Conservation (phyloP, 2,329 filamentous ascomycete genomes). For the Colletotrichum sp. region DNA sequence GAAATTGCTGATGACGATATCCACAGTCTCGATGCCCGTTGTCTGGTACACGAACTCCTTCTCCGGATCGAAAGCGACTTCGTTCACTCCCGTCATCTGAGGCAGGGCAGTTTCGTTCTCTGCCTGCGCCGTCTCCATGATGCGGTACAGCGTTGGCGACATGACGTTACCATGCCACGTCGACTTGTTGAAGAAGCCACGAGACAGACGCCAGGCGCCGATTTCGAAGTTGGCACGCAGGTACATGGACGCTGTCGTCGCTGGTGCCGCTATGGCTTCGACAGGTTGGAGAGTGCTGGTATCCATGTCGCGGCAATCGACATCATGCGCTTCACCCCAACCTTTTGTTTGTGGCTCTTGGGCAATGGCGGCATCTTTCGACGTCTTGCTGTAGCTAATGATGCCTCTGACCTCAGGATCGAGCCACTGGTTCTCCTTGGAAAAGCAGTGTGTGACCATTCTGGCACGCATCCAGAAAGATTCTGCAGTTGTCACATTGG, state of each 20-base stretch:
- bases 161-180: constrained; percentile 49
- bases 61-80: constrained; percentile 29
- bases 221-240: constrained; percentile 62
- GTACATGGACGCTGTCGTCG: constrained; percentile 44
- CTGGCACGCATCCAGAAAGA: constrained; percentile 69
- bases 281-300: constrained; percentile 49
- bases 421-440: constrained; percentile 32
- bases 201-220: constrained; percentile 55
- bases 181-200: constrained; percentile 60
- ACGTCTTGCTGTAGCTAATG: constrained; percentile 30
- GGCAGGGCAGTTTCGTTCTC: neutral
- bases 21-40: constrained; percentile 16
- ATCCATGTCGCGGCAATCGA: constrained; percentile 60
- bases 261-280: constrained; percentile 37
- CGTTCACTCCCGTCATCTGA: constrained; percentile 31
- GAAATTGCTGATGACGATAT: constrained; percentile 36
- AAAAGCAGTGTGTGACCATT: constrained; percentile 46
- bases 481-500: constrained; percentile 57
- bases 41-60: constrained; percentile 23
- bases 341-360: constrained; percentile 46
- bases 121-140: constrained; percentile 28
- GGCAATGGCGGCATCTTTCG: neutral
- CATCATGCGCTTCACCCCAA: constrained; percentile 52
- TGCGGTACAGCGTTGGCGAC: constrained; percentile 39
- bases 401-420: constrained; percentile 34